Evolutionary conservation across 495 filamentous ascomycete genomes (phyloP).

Genomic region (Parachaetomium inaequale): DNA sequence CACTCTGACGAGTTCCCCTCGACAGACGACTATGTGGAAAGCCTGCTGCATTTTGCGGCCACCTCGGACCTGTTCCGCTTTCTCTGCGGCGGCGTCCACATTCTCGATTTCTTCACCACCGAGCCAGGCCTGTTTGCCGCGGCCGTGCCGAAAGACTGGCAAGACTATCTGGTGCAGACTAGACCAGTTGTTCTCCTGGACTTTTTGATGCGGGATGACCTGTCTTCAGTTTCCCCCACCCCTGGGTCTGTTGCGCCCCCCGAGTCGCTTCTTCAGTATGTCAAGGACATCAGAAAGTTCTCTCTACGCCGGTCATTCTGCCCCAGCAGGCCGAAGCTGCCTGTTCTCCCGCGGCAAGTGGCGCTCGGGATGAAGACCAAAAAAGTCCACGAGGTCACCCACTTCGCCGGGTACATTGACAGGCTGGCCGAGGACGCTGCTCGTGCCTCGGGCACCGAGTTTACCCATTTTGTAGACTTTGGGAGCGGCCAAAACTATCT

Average conservation of each 20-base stretch:
- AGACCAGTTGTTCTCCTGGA: conserved; percentile 73
- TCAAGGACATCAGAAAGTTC: conserved; percentile 67
- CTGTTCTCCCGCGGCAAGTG: conserved; percentile 61
- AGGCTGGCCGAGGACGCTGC: conserved; percentile 52
- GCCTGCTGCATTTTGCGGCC: conserved; percentile 70
- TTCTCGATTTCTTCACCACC: conserved; percentile 92
- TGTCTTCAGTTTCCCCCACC: conserved; percentile 39
- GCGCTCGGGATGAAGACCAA: conserved; percentile 93
- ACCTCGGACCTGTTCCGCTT: conserved; percentile 76
- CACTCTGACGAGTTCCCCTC: conserved; percentile 44
- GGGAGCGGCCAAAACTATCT: conserved; percentile 96
- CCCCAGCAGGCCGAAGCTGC: conserved; percentile 38
- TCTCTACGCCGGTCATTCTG: conserved; percentile 61
- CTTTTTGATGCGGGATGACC: conserved; percentile 71
- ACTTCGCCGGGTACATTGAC: conserved; percentile 56
- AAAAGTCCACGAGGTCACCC: conserved; percentile 86
- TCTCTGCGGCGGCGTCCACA: conserved; percentile 89
- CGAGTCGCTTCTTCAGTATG: conserved; percentile 65
- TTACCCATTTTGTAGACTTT: conserved; percentile 92
- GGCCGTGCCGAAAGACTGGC: conserved; percentile 75
- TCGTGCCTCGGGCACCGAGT: conserved; percentile 35
- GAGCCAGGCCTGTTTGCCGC: conserved; percentile 70
- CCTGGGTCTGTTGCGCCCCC: conserved; percentile 55
- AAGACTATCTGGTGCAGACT: conserved; percentile 64
- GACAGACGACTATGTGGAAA: conserved; percentile 69